Conservation (phyloP, 768 basidiomycete species). For the Grammothele lineata region DNA sequence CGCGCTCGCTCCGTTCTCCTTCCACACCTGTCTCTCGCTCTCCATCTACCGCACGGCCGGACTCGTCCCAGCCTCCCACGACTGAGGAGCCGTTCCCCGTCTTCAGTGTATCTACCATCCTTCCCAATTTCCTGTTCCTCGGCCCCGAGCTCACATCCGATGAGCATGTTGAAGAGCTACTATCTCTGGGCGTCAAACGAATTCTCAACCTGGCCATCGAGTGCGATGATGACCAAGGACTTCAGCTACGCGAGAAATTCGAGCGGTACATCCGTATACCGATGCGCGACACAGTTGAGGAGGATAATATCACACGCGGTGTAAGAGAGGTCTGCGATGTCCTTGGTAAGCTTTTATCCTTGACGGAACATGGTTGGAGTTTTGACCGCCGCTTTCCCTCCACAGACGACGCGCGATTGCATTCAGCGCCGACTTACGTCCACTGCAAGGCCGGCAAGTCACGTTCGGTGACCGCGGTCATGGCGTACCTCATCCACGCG, state of each 20-base stretch:
- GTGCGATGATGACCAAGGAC: slow-evolving; percentile 80
- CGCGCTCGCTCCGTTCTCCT: slow-evolving; percentile 37
- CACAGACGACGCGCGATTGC: slow-evolving; percentile 86
- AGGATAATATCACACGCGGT: slow-evolving; percentile 79
- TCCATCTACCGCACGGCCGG: slow-evolving; percentile 62
- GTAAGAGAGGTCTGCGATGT: slow-evolving; percentile 83
- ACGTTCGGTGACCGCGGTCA: slow-evolving; percentile 92
- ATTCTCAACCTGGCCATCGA: slow-evolving; percentile 91
- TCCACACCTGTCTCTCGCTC: slow-evolving; percentile 43
- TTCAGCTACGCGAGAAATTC: slow-evolving; percentile 64
- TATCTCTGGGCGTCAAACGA: slow-evolving; percentile 72
- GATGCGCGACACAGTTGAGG: slow-evolving; percentile 95
- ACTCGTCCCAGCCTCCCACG: slow-evolving; percentile 53
- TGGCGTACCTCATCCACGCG: slow-evolving; percentile 96
- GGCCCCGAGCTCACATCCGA: slow-evolving; percentile 79
- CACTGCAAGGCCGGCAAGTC: slow-evolving; percentile 97
- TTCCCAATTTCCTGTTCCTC: slow-evolving; percentile 87
- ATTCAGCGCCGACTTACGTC: slow-evolving; percentile 87
- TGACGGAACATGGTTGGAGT: no score
- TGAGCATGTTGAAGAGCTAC: slow-evolving; percentile 74
- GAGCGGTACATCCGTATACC: slow-evolving; percentile 84
- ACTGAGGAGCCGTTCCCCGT: slow-evolving; percentile 50
- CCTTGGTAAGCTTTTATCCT: slow-evolving; percentile 55
- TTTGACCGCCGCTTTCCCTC: no score
- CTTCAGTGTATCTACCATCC: slow-evolving; percentile 86